These are phyloP conservation scores for Hyaloscypha hepaticicola DNA, from an alignment of 495 filamentous ascomycete genomes.

Conservation along the genomic window DNA sequence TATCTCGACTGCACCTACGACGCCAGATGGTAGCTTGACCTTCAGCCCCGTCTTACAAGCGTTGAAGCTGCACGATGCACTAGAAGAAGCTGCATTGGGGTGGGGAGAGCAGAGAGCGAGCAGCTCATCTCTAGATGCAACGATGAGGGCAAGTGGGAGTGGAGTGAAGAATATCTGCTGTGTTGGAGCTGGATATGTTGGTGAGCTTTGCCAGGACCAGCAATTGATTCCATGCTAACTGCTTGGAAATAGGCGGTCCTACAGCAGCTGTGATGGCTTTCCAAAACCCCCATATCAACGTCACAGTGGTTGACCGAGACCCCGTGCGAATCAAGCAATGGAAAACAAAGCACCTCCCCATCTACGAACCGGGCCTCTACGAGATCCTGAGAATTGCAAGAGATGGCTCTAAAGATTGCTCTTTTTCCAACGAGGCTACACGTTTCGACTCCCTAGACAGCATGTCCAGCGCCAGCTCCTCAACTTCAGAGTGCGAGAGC, in stretches of 20 bases:
- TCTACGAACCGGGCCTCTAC: conserved; percentile 71
- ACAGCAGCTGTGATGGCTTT: conserved; percentile 73
- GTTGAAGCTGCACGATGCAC: conserved; percentile 33
- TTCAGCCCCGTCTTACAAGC: conserved; percentile 43
- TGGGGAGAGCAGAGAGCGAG: conserved; percentile 19
- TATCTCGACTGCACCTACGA: conserved; percentile 51
- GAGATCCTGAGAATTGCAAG: conserved; percentile 65
- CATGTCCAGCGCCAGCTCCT: conserved; percentile 24
- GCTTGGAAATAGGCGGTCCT: conserved; percentile 62
- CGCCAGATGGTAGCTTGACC: conserved; percentile 48
- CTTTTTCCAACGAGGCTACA: conserved; percentile 33
- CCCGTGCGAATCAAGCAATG: conserved; percentile 62
- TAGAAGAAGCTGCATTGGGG: conserved; percentile 26
- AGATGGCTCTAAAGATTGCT: conserved; percentile 51
- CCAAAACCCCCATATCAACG: conserved; percentile 63
- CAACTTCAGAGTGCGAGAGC: conserved; percentile 35
- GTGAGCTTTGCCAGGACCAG: conserved; percentile 38
- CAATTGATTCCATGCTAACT: conserved; percentile 46
- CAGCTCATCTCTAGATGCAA: conserved; percentile 16
- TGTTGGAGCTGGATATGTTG: conserved; percentile 68
- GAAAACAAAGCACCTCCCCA: conserved; percentile 72
- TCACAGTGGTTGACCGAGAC: conserved; percentile 73
- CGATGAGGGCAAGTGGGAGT: conserved; percentile 67
- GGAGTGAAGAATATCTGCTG: conserved; percentile 63
- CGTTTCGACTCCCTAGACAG: conserved; percentile 14